These are phyloP conservation scores for carrot (Daucus carota) DNA, from an alignment of 129 eudicot species.

Conservation along the genomic window DNA sequence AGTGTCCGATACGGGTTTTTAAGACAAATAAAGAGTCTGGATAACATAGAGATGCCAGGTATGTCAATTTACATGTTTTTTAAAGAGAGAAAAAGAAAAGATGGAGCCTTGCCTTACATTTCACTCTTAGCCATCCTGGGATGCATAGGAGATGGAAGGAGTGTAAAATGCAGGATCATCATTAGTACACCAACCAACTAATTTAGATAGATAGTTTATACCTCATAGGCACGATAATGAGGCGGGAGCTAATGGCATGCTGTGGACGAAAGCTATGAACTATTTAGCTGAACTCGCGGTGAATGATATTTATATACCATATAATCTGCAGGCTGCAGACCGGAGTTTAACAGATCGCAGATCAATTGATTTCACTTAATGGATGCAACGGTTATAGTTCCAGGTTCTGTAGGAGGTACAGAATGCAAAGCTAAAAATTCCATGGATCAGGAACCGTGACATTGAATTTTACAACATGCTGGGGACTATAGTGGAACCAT, in stretches of 20 bases:
- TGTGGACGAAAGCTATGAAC: background rate
- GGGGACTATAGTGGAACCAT: too few species aligned
- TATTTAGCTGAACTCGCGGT: background rate
- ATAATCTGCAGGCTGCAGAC: too few species aligned
- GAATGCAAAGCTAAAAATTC: background rate
- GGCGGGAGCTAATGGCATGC: background rate
- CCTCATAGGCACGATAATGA: background rate
- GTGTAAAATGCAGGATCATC: conserved; percentile 7
- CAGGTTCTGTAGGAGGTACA: background rate
- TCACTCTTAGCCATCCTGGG: conserved; percentile 6
- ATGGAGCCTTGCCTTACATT: conserved; percentile 5
- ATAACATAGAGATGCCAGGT: too few species aligned
- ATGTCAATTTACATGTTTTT: too few species aligned
- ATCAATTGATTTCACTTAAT: background rate
- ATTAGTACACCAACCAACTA: conserved; percentile 2
- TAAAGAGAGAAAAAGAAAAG: background rate
- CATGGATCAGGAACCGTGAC: background rate
- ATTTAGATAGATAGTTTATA: background rate
- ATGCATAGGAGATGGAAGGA: background rate
- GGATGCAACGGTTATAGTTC: background rate
- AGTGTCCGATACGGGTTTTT: too few species aligned
- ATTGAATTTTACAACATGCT: too few species aligned
- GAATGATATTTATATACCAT: too few species aligned
- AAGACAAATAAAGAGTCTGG: too few species aligned
- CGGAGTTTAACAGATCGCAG: background rate